Evolutionary conservation across 768 basidiomycete genomes (phyloP).

Genomic region (Agaricus blazei): DNA sequence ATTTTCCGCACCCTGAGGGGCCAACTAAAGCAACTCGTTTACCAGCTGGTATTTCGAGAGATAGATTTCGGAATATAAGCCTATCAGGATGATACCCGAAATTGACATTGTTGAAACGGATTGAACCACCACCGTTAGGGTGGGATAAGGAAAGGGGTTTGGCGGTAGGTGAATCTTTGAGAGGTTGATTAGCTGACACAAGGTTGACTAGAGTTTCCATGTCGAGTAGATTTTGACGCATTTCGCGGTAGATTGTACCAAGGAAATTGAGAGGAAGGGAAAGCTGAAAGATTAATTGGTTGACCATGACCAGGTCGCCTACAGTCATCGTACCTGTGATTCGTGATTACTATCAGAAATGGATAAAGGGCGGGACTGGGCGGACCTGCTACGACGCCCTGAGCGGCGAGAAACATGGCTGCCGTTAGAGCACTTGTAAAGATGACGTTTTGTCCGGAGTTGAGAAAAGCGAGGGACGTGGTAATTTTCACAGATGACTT

Average conservation of each 20-base stretch:
- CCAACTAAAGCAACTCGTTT: slow-evolving; percentile 98
- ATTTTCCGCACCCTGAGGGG: slow-evolving; percentile 96
- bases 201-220: slow-evolving; percentile 96
- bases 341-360: background rate
- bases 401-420: slow-evolving; percentile 95
- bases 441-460: slow-evolving; percentile 96
- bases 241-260: slow-evolving; percentile 95
- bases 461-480: slow-evolving; percentile 87
- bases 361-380: background rate
- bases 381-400: slow-evolving; percentile 87
- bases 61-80: slow-evolving; percentile 84
- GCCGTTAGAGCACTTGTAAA: slow-evolving; percentile 90
- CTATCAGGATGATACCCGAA: slow-evolving; percentile 92
- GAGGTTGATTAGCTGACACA: slow-evolving; percentile 71
- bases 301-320: slow-evolving; percentile 98
- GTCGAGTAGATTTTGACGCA: slow-evolving; percentile 92
- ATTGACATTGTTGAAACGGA: slow-evolving; percentile 86
- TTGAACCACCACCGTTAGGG: slow-evolving; percentile 62
- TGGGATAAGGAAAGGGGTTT: slow-evolving; percentile 50
- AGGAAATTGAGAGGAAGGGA: slow-evolving; percentile 96
- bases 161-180: slow-evolving; percentile 62
- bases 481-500: slow-evolving; percentile 92
- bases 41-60: slow-evolving; percentile 90
- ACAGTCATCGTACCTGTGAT: slow-evolving; percentile 89
- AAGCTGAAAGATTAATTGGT: slow-evolving; percentile 96